Conservation (phyloP, 805 yeast species). For the Candida piceae region DNA sequence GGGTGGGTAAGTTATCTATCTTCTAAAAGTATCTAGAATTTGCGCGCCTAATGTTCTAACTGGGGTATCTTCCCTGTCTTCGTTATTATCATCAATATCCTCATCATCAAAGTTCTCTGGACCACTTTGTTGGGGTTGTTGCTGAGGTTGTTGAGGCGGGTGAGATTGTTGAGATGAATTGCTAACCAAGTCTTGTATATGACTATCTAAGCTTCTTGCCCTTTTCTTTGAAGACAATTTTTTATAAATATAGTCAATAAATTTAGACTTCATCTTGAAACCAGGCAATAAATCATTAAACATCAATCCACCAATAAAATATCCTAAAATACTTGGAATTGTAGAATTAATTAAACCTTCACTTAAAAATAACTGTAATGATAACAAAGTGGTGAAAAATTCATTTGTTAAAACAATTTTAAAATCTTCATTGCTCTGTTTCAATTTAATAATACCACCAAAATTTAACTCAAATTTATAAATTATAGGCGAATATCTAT, state of each 20-base stretch:
- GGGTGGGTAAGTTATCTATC: too few relatives aligned
- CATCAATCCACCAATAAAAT: constrained; percentile 39
- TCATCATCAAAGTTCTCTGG: constrained; percentile 8
- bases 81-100: constrained; percentile 17
- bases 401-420: constrained; percentile 30
- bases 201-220: constrained; percentile 7
- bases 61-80: constrained; percentile 48
- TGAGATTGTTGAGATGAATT: constrained; percentile 1
- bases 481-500: constrained; percentile 35
- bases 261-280: constrained; percentile 22
- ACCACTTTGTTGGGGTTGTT: constrained; percentile 5
- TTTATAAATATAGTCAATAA: constrained; percentile 15
- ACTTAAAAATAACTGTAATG: constrained; percentile 37
- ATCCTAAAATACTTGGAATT: constrained; percentile 36
- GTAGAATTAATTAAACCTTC: constrained; percentile 36
- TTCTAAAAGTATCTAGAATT: constrained; percentile 54
- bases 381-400: constrained; percentile 24
- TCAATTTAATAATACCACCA: constrained; percentile 22
- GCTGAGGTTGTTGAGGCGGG: constrained; percentile 1
- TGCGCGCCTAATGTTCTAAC: constrained; percentile 57
- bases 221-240: constrained; percentile 6
- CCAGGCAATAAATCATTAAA: constrained; percentile 42
- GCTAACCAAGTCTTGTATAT: constrained; percentile 11
- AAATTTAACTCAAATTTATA: constrained; percentile 35
- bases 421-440: constrained; percentile 15